These are phyloP conservation scores for Fusarium nematophilum DNA, from an alignment of 2,329 filamentous ascomycete species.

Conservation along the genomic window DNA sequence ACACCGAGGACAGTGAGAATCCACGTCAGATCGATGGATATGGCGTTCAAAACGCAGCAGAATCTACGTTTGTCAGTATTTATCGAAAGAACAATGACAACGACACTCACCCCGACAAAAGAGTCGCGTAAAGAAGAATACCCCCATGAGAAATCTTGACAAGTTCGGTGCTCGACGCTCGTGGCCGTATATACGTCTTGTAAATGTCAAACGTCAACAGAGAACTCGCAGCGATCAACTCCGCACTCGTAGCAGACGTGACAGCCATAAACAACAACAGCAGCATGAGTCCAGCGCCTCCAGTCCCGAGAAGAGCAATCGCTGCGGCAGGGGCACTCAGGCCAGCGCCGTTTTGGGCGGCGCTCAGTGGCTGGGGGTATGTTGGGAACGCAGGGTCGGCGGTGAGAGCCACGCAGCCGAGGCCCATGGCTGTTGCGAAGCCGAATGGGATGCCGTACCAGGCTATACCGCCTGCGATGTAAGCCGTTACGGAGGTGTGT, in stretches of 20 bases:
- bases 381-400: conserved; percentile 5
- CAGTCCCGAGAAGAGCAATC: conserved; percentile 3
- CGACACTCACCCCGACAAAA: too few species aligned
- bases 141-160: too few species aligned
- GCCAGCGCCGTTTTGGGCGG: conserved; percentile 6
- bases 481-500: neutral
- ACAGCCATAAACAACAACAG: conserved; percentile 8
- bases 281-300: conserved; percentile 1
- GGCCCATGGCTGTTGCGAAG: neutral
- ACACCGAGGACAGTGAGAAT: too few species aligned
- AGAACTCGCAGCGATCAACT: conserved; percentile 1
- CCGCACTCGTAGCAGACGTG: neutral
- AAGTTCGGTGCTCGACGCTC: too few species aligned
- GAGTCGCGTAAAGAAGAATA: too few species aligned
- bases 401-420: neutral
- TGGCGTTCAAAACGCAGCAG: too few species aligned
- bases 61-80: too few species aligned
- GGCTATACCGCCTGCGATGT: neutral
- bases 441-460: neutral
- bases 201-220: conserved; percentile 9
- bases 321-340: conserved; percentile 3
- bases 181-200: conserved; percentile 1
- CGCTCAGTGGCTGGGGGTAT: conserved; percentile 6
- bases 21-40: too few species aligned
- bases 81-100: too few species aligned